Evolutionary conservation across 2,329 filamentous ascomycete genomes (phyloP).

Genomic region (Hysterium pulicare): DNA sequence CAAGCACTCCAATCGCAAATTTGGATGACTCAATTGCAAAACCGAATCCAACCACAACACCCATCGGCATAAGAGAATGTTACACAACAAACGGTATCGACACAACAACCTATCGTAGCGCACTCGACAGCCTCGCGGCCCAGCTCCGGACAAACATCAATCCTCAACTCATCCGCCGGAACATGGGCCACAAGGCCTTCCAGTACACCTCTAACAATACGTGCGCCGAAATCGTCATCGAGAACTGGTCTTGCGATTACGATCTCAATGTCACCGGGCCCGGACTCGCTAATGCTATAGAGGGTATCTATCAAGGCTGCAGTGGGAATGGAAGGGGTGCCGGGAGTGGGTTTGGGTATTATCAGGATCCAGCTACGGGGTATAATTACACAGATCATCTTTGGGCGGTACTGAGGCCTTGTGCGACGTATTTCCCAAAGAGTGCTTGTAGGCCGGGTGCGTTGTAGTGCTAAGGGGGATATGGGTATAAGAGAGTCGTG

Average conservation of each 20-base stretch:
- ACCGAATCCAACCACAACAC: too few relatives aligned
- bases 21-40: too few relatives aligned
- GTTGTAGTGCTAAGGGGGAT: too few relatives aligned
- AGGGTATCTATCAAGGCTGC: slow-evolving; percentile 3
- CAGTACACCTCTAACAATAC: neutral
- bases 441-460: too few relatives aligned
- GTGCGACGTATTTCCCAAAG: too few relatives aligned
- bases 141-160: neutral
- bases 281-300: slow-evolving; percentile 4
- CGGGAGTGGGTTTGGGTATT: slow-evolving; percentile 5
- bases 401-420: too few relatives aligned
- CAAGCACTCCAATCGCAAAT: too few relatives aligned
- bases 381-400: slow-evolving; percentile 6
- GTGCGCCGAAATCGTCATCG: slow-evolving; percentile 2
- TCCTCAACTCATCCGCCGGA: neutral
- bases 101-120: too few relatives aligned
- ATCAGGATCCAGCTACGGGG: slow-evolving; percentile 5
- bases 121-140: too few relatives aligned
- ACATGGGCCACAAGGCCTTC: neutral
- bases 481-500: too few relatives aligned
- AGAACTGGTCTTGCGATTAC: slow-evolving; percentile 7
- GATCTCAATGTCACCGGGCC: slow-evolving; percentile 5
- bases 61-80: too few relatives aligned
- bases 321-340: slow-evolving; percentile 3
- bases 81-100: too few relatives aligned